phyloP scores from a whole-genome alignment of 352 stramenopile genomes.

The Thalassiosira hispida region DNA sequence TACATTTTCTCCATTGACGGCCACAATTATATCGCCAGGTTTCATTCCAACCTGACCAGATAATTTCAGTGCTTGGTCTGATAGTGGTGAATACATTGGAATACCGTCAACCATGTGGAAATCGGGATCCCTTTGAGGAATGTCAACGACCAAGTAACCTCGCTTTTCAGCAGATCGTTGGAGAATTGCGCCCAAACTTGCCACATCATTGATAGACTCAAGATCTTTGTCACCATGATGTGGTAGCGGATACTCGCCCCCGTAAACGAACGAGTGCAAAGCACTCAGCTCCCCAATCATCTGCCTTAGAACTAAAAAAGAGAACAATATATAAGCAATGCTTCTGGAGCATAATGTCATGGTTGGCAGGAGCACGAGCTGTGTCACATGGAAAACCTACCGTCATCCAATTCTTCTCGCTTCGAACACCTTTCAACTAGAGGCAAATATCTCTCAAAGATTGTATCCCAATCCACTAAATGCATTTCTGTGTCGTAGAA shows the following conservation, averaged over 20 bases:
- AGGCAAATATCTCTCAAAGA: conserved; percentile 71
- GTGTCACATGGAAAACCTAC: conserved; percentile 3
- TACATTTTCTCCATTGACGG: conserved; percentile 58
- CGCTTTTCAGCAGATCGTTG: conserved; percentile 61
- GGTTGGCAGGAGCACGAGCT: neutral
- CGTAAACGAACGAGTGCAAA: conserved; percentile 82
- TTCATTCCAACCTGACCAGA: conserved; percentile 60
- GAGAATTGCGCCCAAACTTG: conserved; percentile 68
- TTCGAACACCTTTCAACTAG: conserved; percentile 72
- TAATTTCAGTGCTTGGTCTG: conserved; percentile 49
- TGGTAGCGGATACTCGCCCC: conserved; percentile 70
- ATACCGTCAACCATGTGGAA: conserved; percentile 66
- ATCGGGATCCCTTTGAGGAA: conserved; percentile 72
- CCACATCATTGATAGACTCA: conserved; percentile 51
- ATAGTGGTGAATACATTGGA: conserved; percentile 70
- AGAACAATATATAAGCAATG: too few species aligned
- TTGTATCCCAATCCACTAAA: conserved; percentile 62
- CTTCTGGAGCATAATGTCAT: too few species aligned
- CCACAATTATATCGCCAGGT: conserved; percentile 55
- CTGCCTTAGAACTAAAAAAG: conserved; percentile 58
- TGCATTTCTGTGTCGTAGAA: conserved; percentile 77
- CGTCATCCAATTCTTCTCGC: conserved; percentile 76
- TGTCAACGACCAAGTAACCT: conserved; percentile 66
- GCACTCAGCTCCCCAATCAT: conserved; percentile 78
- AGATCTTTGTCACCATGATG: conserved; percentile 36